These are phyloP conservation scores for Parachaetomium inaequale DNA, from an alignment of 495 filamentous ascomycete species.

Conservation along the genomic window DNA sequence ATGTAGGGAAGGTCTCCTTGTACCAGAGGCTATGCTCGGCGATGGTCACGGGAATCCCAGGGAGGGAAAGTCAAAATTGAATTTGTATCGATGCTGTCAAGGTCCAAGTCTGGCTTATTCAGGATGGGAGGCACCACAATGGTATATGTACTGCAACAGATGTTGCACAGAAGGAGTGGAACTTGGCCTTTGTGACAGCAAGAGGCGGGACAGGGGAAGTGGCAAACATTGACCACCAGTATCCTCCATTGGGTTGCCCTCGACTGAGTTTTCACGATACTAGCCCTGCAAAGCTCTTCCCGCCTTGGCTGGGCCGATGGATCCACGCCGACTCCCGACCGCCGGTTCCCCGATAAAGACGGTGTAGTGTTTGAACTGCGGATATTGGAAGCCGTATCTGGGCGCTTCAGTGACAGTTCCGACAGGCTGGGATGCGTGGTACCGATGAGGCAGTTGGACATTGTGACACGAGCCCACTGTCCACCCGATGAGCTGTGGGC, in stretches of 20 bases:
- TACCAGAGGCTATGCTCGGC: neutral
- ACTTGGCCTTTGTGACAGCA: neutral
- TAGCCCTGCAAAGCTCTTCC: neutral
- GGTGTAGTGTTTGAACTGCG: neutral
- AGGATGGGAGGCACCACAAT: neutral
- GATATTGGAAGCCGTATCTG: neutral
- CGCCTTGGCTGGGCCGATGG: slow-evolving; percentile 8
- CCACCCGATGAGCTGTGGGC: neutral
- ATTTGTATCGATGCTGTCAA: neutral
- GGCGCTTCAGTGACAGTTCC: neutral
- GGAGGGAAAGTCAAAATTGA: too few relatives aligned
- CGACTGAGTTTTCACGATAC: slow-evolving; percentile 6
- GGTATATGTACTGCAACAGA: neutral
- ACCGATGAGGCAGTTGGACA: neutral
- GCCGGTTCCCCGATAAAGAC: neutral
- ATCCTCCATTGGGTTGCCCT: neutral
- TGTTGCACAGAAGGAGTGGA: neutral
- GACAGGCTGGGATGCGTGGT: neutral
- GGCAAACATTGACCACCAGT: neutral
- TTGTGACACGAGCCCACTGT: neutral
- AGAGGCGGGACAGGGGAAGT: neutral
- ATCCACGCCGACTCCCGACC: slow-evolving; percentile 28
- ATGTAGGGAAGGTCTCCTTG: neutral
- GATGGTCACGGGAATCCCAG: neutral
- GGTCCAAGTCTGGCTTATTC: too few relatives aligned